These are phyloP conservation scores for Eucalyptus virginea DNA, from an alignment of 345 rosid genomes.

Conservation along the genomic window DNA sequence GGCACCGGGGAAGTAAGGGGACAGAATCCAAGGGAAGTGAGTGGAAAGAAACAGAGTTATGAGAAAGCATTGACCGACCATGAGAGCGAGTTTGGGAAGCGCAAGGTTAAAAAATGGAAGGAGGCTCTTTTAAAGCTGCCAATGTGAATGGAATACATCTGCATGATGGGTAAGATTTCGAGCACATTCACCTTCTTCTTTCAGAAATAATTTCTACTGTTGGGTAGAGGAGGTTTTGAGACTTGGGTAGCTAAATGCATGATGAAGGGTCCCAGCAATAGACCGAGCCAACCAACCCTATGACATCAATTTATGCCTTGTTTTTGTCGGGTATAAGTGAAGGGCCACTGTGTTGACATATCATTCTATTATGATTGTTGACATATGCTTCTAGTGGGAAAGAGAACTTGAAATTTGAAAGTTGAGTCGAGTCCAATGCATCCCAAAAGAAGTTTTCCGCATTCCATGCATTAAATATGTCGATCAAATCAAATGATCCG, in stretches of 20 bases:
- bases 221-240: neutral
- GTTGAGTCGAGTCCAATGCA: too few relatives aligned
- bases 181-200: neutral
- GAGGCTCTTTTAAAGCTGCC: neutral
- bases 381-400: neutral
- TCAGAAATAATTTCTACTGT: neutral
- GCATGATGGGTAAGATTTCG: neutral
- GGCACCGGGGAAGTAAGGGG: neutral
- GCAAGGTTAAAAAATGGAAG: neutral
- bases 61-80: neutral
- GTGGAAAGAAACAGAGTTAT: neutral
- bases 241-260: neutral
- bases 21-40: neutral
- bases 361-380: too few relatives aligned
- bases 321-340: too few relatives aligned
- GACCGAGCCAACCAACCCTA: neutral
- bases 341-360: too few relatives aligned
- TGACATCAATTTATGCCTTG: too few relatives aligned
- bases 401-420: too few relatives aligned
- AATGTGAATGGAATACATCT: neutral
- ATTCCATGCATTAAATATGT: too few relatives aligned
- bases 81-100: neutral
- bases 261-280: neutral
- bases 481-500: neutral
- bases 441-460: too few relatives aligned